These are phyloP conservation scores for Lagerstroemia speciosa DNA, from an alignment of 345 rosid species.

Conservation along the genomic window DNA sequence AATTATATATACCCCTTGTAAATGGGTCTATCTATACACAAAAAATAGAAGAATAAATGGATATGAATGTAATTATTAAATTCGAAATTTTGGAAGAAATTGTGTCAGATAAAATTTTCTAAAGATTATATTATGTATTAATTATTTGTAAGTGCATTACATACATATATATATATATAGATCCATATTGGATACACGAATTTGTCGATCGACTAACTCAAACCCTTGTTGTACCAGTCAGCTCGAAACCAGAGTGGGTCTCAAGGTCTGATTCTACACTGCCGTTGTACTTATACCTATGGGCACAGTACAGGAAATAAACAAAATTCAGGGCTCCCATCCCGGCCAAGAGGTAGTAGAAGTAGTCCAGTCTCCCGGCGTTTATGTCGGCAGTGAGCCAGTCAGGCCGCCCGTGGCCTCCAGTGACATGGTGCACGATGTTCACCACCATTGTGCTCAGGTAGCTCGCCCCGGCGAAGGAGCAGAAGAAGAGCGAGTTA, in stretches of 20 bases:
- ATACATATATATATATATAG: too few relatives aligned
- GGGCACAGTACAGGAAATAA: slow-evolving; percentile 38
- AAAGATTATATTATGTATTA: too few relatives aligned
- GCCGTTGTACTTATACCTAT: slow-evolving; percentile 34
- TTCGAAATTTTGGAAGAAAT: too few relatives aligned
- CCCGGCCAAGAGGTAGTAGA: slow-evolving; percentile 45
- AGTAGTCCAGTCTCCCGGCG: slow-evolving; percentile 46
- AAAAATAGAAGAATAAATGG: too few relatives aligned
- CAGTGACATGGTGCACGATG: slow-evolving; percentile 29
- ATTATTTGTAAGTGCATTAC: too few relatives aligned
- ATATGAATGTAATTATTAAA: too few relatives aligned
- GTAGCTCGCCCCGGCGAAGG: slow-evolving; percentile 31
- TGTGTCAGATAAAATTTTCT: too few relatives aligned
- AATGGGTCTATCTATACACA: too few relatives aligned
- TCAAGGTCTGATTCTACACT: slow-evolving; percentile 9
- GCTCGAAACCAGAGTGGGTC: slow-evolving; percentile 12
- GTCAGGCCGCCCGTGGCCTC: slow-evolving; percentile 28
- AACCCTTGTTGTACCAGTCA: neutral
- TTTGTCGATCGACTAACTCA: too few relatives aligned
- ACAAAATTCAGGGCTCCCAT: slow-evolving; percentile 35
- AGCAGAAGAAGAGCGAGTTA: slow-evolving; percentile 37
- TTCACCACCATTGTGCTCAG: slow-evolving; percentile 27
- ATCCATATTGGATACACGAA: too few relatives aligned
- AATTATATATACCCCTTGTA: too few relatives aligned
- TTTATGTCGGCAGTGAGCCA: slow-evolving; percentile 53